Evolutionary conservation across 192 early-diverging fungal species (phyloP).

Genomic region (Coemansia interrupta): DNA sequence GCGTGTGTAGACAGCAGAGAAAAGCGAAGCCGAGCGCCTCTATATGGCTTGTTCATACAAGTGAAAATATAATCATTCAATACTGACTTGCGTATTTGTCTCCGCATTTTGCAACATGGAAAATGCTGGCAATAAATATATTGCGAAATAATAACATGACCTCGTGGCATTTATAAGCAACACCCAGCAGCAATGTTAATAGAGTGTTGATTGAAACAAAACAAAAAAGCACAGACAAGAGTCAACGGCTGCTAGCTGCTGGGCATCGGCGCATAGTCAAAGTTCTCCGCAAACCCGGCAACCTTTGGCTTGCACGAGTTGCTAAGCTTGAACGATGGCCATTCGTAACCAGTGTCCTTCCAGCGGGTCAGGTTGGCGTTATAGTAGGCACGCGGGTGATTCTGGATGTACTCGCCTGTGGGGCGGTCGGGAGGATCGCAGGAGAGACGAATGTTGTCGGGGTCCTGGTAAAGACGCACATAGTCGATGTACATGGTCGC

Average conservation of each 20-base stretch:
- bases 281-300: conserved; percentile 21
- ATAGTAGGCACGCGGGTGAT: conserved; percentile 55
- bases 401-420: conserved; percentile 55
- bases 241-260: conserved; percentile 2
- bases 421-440: conserved; percentile 57
- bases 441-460: conserved; percentile 51
- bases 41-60: no score
- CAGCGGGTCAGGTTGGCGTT: conserved; percentile 51
- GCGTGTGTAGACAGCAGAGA: no score
- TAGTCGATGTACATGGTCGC: conserved; percentile 58
- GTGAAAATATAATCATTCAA: no score
- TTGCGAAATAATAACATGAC: no score
- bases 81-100: no score
- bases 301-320: conserved; percentile 41
- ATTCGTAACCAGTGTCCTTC: conserved; percentile 47
- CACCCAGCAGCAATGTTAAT: not conserved
- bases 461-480: conserved; percentile 56
- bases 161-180: no score
- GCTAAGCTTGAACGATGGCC: conserved; percentile 49
- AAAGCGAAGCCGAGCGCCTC: no score
- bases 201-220: not conserved
- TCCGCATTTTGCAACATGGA: no score
- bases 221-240: not conserved
- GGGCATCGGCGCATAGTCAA: conserved; percentile 37
- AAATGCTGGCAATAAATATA: no score